Base-by-base conservation (phyloP, 1,139 yeast genomes). In the Geotrichum restrictum region DNA sequence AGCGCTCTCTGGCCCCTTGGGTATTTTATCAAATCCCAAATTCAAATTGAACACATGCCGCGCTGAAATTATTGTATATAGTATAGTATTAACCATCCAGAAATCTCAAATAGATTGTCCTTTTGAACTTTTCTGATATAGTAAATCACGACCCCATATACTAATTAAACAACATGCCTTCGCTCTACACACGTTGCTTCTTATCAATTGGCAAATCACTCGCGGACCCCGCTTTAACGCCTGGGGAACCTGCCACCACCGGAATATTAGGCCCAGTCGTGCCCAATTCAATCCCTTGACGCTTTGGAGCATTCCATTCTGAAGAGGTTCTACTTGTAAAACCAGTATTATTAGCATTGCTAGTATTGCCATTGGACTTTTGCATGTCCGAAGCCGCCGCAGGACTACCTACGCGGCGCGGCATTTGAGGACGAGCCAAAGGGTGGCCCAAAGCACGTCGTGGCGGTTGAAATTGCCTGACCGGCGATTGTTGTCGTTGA, bases 281-380 rank as follows among this genome's bases (percentile, higher is more conserved):
- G 2, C 49, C 49, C 33, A 36, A 18, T 10, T 46, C 49, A 21
- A 39, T 39, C 49, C 38, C 39, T n/a, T 44, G 49, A 13, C 49
- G 36, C 37, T 46, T 46, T 3, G 33, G 6, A 6, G n/a, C 7
- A 24, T 24, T 24, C 5, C 5, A 24, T 24, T 24, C 8, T 8
- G 29, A 24, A 8, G 29, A 24, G 29, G 29, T 24, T 24, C 29
- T 8, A n/a, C n/a, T n/a, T n/a, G n/a, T n/a, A n/a, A n/a, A n/a
- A n/a, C n/a, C n/a, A 14, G 34, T 31, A 14, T 13, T 5, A 31
- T 13, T 3, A 5, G 7, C 24, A 34, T 11, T 5, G 8, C 3
- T 14, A 13, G 3, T 14, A 22, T n/a, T 16, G 40, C 22, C 40
- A 10, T 18, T 18, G 24, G 41, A n/a, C 22, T n/a, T 14, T n/a